Percentiles rank a stretch among this genome's conserved stretches.
These are phyloP conservation scores for Suhomyces maxii DNA, from an alignment of 1,139 yeast genomes.

Conservation along the genomic window DNA sequence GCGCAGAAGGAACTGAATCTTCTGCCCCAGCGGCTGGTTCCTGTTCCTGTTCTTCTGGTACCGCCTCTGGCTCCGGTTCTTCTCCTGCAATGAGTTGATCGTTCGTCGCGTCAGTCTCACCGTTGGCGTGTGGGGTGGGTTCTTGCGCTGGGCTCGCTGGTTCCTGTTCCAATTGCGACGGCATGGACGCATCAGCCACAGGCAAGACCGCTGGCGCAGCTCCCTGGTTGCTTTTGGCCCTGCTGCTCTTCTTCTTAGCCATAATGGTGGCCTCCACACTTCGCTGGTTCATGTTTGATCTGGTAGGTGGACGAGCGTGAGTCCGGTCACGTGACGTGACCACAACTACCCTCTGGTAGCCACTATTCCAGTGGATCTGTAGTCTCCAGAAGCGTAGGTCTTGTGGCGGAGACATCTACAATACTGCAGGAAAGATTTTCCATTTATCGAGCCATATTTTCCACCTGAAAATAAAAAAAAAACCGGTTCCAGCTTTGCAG, in stretches of 20 bases:
- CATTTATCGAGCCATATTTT: too few species aligned
- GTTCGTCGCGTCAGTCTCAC: neutral
- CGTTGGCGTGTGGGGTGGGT: neutral
- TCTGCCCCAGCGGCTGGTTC: neutral
- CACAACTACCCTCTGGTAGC: too few species aligned
- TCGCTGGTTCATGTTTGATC: neutral
- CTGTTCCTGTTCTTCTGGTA: too few species aligned
- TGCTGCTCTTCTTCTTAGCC: conserved; percentile 11
- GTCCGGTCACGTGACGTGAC: neutral
- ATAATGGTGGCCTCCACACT: neutral
- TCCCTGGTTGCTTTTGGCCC: neutral
- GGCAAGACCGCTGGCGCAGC: neutral
- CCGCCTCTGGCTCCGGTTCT: too few species aligned
- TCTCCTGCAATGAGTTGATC: too few species aligned
- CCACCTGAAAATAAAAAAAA: too few species aligned
- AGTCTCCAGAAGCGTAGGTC: too few species aligned
- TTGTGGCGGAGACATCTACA: too few species aligned
- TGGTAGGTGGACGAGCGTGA: neutral
- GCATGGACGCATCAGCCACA: neutral
- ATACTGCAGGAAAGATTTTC: too few species aligned
- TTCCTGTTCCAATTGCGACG: neutral
- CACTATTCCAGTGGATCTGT: too few species aligned
- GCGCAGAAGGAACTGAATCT: neutral
- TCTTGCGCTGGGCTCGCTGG: neutral
- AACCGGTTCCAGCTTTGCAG: too few species aligned